phyloP scores from a whole-genome alignment of 202 grass and related monocot species.

The Carex sylvatica region DNA sequence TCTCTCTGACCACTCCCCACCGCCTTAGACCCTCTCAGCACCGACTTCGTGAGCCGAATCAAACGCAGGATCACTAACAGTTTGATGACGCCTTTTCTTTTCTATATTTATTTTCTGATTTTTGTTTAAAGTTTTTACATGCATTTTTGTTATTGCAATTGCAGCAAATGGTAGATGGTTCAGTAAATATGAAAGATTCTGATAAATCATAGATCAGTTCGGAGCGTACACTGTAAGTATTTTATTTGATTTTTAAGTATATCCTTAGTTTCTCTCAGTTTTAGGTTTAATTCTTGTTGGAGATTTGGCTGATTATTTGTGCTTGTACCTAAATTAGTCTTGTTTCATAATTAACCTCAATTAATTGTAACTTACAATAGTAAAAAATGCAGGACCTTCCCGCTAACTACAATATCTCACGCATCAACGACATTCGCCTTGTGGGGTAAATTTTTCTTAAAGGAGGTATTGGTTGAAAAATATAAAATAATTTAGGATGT shows the following conservation, averaged over 20 bases:
- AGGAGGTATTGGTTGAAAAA: no score
- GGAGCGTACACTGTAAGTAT: conserved; percentile 19
- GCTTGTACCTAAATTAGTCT: not conserved
- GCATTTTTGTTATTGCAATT: conserved; percentile 14
- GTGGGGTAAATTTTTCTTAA: no score
- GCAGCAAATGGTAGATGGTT: conserved; percentile 13
- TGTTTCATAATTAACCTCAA: not conserved
- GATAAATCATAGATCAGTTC: not conserved
- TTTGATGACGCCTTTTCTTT: not conserved
- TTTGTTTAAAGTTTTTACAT: not conserved
- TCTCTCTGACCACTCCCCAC: no score
- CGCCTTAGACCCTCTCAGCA: no score
- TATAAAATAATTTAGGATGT: no score
- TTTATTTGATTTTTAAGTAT: not conserved
- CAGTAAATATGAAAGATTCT: conserved; percentile 9
- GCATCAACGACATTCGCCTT: no score
- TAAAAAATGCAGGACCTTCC: no score
- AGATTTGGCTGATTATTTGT: not conserved
- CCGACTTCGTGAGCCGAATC: not conserved
- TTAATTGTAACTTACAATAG: not conserved
- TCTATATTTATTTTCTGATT: not conserved
- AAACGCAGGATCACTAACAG: not conserved
- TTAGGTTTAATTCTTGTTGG: not conserved
- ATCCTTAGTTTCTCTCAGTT: not conserved
- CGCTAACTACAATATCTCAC: no score